Evolutionary conservation across 2,329 filamentous ascomycete genomes (phyloP), one percentile per base, ranked within the genome.

Genomic region (Coniella lustricola): DNA sequence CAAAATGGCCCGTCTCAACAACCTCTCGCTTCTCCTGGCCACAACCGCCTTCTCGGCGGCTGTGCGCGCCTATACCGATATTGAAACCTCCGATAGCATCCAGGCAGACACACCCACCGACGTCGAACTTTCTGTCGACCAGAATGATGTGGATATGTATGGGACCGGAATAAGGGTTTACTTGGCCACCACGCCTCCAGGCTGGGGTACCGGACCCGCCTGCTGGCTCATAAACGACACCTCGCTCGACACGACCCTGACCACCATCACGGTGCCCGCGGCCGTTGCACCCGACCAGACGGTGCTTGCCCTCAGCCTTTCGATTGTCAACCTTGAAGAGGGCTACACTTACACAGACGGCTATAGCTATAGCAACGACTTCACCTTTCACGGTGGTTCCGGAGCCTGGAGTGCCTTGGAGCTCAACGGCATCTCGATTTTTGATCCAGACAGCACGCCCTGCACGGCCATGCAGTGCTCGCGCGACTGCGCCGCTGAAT

Each of bases 221-320:
- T 66, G 62, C 57, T 63, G 60, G 50, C 61, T 66, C 29, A 38
- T 59, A 41, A 65, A 64, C 56, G 57, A 56, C 10, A 63, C 57
- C 37, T 49, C 59, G 12, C 52, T 56, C 34, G 56, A 60, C 40
- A 47, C 55, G 14, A 59, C 61, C 7, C 46, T 54, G n/a, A 31
- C 62, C 36, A 56, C 55, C 45, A 51, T 64, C 21, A 59, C 54
- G 17, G 61, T 66, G 49, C 62, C 64, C 3, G 55, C 61, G 35
- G 46, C 53, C 37, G 57, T 65, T 16, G 62, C 62, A 3, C 63
- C 62, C 8, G 53, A 55, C 31, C 61, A 40, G 36, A 49, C 55
- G 42, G 62, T 61, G 46, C 62, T 64, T 54, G 56, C 49, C 51
- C 60, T 66, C 55, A 55, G 57, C 7, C 53, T 49, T 7, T 46